These are phyloP conservation scores for Verbascum thapsus DNA, from an alignment of 257 asterid genomes.

Conservation along the genomic window DNA sequence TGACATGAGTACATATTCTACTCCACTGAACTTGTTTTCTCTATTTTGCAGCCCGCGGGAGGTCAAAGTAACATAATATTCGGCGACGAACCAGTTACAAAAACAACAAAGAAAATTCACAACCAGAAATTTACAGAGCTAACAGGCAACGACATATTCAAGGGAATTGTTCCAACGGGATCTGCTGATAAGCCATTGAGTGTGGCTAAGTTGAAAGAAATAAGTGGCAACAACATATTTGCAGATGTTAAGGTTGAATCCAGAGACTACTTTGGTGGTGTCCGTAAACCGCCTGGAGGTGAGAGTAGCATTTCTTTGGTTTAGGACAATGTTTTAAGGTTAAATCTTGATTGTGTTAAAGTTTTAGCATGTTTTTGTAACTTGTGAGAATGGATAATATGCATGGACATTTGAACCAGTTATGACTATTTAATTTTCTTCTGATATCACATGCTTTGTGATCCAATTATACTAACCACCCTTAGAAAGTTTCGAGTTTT, in stretches of 20 bases:
- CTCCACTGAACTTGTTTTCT: slow-evolving; percentile 7
- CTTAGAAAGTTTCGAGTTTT: too few relatives aligned
- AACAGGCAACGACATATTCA: slow-evolving; percentile 86
- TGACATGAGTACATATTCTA: too few relatives aligned
- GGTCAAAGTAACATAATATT: slow-evolving; percentile 83
- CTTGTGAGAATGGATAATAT: too few relatives aligned
- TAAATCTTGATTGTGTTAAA: too few relatives aligned
- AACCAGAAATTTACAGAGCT: slow-evolving; percentile 85
- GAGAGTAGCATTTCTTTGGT: slow-evolving; percentile 88
- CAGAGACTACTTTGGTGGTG: slow-evolving; percentile 82
- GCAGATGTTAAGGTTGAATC: slow-evolving; percentile 75
- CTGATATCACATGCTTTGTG: too few relatives aligned
- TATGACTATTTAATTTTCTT: too few relatives aligned
- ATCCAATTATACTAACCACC: too few relatives aligned
- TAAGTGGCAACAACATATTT: slow-evolving; percentile 81
- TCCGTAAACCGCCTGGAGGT: slow-evolving; percentile 89
- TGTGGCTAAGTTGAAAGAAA: slow-evolving; percentile 81
- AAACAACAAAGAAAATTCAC: slow-evolving; percentile 69
- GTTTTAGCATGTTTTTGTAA: too few relatives aligned
- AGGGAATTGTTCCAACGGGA: slow-evolving; percentile 74
- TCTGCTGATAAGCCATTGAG: slow-evolving; percentile 84
- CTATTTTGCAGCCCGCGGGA: slow-evolving; percentile 79
- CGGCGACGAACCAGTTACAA: slow-evolving; percentile 73
- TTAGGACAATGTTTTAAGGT: too few relatives aligned
- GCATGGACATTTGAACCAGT: too few relatives aligned